Percentiles rank a stretch among this genome's conserved stretches.
Evolutionary conservation across 192 early-diverging fungal genomes (phyloP).

Genomic region (Gamsiella multidivaricata): DNA sequence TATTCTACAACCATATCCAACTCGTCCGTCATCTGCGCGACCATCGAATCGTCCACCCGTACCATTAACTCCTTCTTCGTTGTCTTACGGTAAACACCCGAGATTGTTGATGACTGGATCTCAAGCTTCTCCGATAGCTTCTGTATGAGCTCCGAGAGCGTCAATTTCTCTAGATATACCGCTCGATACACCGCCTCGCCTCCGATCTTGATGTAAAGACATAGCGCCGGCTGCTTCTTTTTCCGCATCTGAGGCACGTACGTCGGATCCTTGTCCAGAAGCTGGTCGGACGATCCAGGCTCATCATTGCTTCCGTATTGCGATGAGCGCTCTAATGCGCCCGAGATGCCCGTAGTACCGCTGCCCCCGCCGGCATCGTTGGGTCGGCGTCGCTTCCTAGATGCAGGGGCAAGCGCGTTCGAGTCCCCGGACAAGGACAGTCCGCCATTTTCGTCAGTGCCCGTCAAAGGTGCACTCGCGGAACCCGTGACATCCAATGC

Average conservation of each 20-base stretch:
- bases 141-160: slow-evolving; percentile 60
- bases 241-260: slow-evolving; percentile 66
- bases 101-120: slow-evolving; percentile 50
- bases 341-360: slow-evolving; percentile 24
- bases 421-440: slow-evolving; percentile 7
- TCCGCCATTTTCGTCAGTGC: neutral
- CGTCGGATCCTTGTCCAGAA: slow-evolving; percentile 70
- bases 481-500: slow-evolving; percentile 1
- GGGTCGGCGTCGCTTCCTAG: slow-evolving; percentile 22
- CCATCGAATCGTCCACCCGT: slow-evolving; percentile 66
- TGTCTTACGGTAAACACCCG: slow-evolving; percentile 56
- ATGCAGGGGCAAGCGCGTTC: slow-evolving; percentile 15
- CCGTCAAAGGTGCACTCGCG: neutral
- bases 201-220: slow-evolving; percentile 67
- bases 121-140: slow-evolving; percentile 65
- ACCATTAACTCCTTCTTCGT: slow-evolving; percentile 65
- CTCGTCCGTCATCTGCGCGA: slow-evolving; percentile 72
- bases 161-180: slow-evolving; percentile 70
- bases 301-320: slow-evolving; percentile 59
- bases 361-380: slow-evolving; percentile 13
- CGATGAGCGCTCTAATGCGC: slow-evolving; percentile 29
- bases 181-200: slow-evolving; percentile 67
- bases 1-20: slow-evolving; percentile 70
- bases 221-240: slow-evolving; percentile 57
- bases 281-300: slow-evolving; percentile 52